Evolutionary conservation across 2,329 filamentous ascomycete species (phyloP), one percentile per base, ranked within the genome.

Genomic region (Septoria linicola): DNA sequence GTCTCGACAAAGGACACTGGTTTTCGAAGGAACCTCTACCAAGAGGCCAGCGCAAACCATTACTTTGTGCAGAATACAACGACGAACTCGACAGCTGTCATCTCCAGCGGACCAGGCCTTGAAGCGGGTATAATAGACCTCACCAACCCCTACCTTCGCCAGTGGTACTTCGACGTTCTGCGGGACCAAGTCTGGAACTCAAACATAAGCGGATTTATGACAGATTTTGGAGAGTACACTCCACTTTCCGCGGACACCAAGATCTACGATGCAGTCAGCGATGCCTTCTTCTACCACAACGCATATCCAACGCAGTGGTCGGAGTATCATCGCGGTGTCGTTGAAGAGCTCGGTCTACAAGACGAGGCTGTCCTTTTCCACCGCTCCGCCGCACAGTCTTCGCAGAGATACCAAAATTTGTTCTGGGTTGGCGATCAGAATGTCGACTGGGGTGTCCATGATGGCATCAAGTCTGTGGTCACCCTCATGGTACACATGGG

Each of bases 381-480:
- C 44, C 66, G 68, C 10, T 69, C 66, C 2, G 66, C 67, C 1
- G 60, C 66, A 6, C 63, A 68, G 41, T 62, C 59, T 1, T 60
- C 67, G 0, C 65, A 67, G 43, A 59, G 61, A 10, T 58, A 70
- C 54, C 68, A 66, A 58, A 70, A 70, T 46, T 59, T 71, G 6
- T 71, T 70, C 63, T 71, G 69, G 68, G 67, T 65, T 3, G 68
- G 69, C 31, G 69, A 71, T 37, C 67, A 71, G 41, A 62, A 70
- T 37, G 66, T 67, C 14, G 59, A 66, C 37, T 66, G 65, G 64
- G 63, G 65, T 3, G 49, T 63, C 19, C 65, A 69, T 27, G 69
- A 71, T 35, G 68, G 68, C 6, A 66, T 70, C 48, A 68, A 69
- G 41, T 65, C 66, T 14, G 63, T 63, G 19, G 58, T 70, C 19